Base-by-base conservation (phyloP, 1,284 basidiomycete species). In the Sphagnurus paluster region DNA sequence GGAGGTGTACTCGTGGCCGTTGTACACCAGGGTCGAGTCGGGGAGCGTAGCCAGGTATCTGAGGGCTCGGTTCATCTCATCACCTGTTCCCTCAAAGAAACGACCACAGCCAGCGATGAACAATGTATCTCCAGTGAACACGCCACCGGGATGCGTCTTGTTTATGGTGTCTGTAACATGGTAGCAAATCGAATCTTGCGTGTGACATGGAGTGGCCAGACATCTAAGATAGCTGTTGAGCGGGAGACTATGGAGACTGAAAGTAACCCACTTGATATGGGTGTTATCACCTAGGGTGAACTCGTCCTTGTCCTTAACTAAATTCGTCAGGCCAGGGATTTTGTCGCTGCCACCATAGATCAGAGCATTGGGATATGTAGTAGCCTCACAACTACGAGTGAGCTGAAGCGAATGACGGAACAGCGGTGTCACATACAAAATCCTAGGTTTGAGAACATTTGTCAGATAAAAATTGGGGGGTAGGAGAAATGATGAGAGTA, bases 51-150 rank as follows among this genome's bases (percentile, higher is more conserved):
- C 81, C 50, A 95, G 77, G 60, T 92, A 86, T 26, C 80, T 79
- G 33, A 97, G 78, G 4, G 93, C 81, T 5, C 74, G 66, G 59
- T 87, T 75, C 96, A 99, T 99, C 68, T 98, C 85, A 8, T 76
- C 68, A 1, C 87, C 85, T 3, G 80, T 85, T 32, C 95, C 95
- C 67, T 98, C 95, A 61, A 98, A 98, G 78, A 98, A 98, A 5
- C 94, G 82, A n/a, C 96, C 96, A 62, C 91, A 96, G 5, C 95
- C 95, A 3, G 80, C 92, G 53, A 92, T 80, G 74, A 99, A 98
- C 40, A 99, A 83, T 0, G 96, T 98, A 64, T 99, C 96, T 11
- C 94, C 93, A 0, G 96, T 98, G 67, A 99, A 97, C 17, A 98
- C 92, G 11, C 76, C 89, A 33, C 84, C 82, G 0, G 83, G 79